Base-by-base conservation (phyloP, 108 stramenopile species). In the Skeletonema grethae region DNA sequence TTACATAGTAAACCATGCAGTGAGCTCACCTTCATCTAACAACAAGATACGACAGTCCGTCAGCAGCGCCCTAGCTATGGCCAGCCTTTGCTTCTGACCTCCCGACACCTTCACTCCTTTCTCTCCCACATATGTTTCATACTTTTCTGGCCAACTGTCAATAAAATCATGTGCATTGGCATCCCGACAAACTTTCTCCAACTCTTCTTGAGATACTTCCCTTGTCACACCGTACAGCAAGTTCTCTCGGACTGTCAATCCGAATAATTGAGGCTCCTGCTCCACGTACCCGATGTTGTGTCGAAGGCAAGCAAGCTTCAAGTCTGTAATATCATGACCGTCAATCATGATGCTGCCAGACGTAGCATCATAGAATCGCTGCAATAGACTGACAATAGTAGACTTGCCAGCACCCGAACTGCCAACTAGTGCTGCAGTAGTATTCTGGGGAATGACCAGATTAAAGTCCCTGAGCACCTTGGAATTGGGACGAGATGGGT, bases 21-120 rank as follows among this genome's bases (percentile, higher is more conserved):
- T 57, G 15, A 25, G n/a, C 22, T 57, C 2, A 24, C 24, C 94
- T 76, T 97, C 96, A 84, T 97, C 97, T 2, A 98, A 83, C 5
- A 98, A 67, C 13, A 98, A 72, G 30, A 97, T 83, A 20, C 70
- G 67, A 0, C 95, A 94, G 46, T 89, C 80, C 8, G 77, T 74
- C 22, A 96, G 69, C 57, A 96, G 67, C 6, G 90, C 93, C 18
- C 97, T 72, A 6, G 97, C 94, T 65, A 97, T 96, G 13, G 95
- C 95, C 69, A 98, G 90, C 13, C 98, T 82, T 72, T 98, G 98
- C 68, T 97, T 96, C 82, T 98, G 97, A 32, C 98, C 98, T 11
- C 98, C 98, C 12, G 81, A 84, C 0, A 98, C 84, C 67, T 93
- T 75, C 8, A 85, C 61, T 7, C 97, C 97, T 20, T 41, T 67